Base-by-base conservation (phyloP, 768 basidiomycete genomes). In the Mrakia blollopis region DNA sequence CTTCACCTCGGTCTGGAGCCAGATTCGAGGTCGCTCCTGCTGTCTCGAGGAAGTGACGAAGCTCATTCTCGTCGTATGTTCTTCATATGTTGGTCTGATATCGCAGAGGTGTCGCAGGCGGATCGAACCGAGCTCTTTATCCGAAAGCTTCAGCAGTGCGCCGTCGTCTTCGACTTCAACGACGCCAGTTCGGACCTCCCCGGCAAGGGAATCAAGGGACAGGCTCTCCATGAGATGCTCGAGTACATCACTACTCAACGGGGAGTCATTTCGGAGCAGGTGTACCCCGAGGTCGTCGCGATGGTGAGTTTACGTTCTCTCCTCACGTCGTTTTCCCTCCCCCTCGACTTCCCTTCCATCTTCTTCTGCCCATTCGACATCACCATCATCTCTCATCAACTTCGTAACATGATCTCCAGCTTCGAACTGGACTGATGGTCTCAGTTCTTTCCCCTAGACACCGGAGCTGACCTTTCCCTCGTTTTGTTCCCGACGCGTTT, bases 251-350 rank as follows among this genome's bases (percentile, higher is more conserved):
- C 95, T 77, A 93, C 92, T 39, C 94, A 96, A 84, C 89, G 94
- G 77, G 92, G 92, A 78, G 94, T 98, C 81, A 95, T 99, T 82
- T 96, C 94, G 63, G 97, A 99, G 84, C 89, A 87, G 81, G 87
- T 98, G 89, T 99, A 99, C 89, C 97, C 97, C 74, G 97, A 98
- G 87, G 96, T 99, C 78, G 92, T 98, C 79, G 91, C 90, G 84
- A 99, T 98, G 97, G 96, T 93, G 80, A 79, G 92, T 79, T 5
- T 18, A n/a, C n/a, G n/a, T n/a, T n/a, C n/a, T n/a, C n/a, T n/a
- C n/a, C n/a, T n/a, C n/a, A n/a, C n/a, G n/a, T 21, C 71, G 28
- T 23, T 50, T 14, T n/a, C 28, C 13, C 37, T 54, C 2, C 44
- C 14, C 44, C 44, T 44, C 44, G 44, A 44, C 44, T 44, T 44